These are phyloP conservation scores for Aspergillus nomiae DNA, from an alignment of 2,329 filamentous ascomycete genomes.

Conservation along the genomic window DNA sequence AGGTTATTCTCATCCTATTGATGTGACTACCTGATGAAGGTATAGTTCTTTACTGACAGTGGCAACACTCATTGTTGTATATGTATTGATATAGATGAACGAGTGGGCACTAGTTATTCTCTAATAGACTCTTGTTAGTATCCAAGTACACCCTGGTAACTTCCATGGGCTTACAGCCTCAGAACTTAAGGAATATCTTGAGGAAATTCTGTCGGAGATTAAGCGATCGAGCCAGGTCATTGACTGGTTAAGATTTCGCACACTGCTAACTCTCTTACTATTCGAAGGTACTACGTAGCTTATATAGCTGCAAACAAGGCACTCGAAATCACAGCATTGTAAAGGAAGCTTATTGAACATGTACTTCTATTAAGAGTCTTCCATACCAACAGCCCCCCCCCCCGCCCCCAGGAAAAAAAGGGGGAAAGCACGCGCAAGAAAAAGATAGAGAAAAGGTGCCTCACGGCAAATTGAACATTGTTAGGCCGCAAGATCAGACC, in stretches of 20 bases:
- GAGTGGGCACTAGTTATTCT: neutral
- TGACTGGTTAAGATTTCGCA: no score
- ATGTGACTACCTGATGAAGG: slow-evolving; percentile 52
- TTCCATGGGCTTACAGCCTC: neutral
- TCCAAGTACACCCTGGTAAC: neutral
- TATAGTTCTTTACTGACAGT: slow-evolving; percentile 68
- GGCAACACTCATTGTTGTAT: slow-evolving; percentile 53
- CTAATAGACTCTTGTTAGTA: neutral
- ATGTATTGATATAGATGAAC: neutral
- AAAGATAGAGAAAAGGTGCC: neutral
- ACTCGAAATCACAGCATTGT: neutral
- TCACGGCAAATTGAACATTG: neutral
- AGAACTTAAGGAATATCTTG: neutral
- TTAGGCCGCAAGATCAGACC: neutral
- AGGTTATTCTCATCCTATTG: slow-evolving; percentile 32
- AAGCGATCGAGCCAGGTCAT: neutral
- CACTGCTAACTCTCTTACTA: no score
- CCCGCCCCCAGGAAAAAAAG: neutral
- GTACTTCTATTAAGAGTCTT: neutral
- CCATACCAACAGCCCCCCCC: neutral
- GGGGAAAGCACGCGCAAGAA: neutral
- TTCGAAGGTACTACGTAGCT: neutral
- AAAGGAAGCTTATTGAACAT: neutral
- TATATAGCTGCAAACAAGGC: neutral
- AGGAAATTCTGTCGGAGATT: neutral